Conservation (phyloP, 176 grass and related monocot species). For the Aegilops bicornis region DNA sequence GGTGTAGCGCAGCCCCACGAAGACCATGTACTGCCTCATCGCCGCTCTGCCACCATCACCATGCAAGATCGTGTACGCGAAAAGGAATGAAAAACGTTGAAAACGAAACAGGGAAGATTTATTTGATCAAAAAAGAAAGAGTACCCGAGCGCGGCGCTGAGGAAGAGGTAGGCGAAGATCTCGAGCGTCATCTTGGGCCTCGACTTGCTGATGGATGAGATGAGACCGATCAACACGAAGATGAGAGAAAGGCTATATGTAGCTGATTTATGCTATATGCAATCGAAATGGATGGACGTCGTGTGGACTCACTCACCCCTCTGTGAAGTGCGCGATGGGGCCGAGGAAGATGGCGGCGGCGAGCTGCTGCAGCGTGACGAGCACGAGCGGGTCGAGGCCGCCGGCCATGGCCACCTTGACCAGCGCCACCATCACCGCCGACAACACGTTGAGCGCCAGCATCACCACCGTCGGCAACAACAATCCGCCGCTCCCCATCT, state of each 20-base stretch:
- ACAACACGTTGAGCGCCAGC: conserved; percentile 46
- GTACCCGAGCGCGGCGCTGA: conserved; percentile 77
- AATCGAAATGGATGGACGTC: neutral
- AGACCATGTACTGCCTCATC: conserved; percentile 82
- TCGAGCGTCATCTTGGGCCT: conserved; percentile 79
- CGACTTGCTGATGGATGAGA: conserved; percentile 64
- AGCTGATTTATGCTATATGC: no score
- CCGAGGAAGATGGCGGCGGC: conserved; percentile 59
- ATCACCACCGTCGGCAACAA: conserved; percentile 45
- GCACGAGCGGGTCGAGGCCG: conserved; percentile 69
- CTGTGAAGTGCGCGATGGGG: conserved; percentile 63
- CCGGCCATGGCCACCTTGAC: conserved; percentile 67
- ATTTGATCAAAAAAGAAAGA: no score
- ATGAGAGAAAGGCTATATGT: neutral
- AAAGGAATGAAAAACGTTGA: no score
- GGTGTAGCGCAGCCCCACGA: conserved; percentile 56
- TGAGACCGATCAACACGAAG: neutral
- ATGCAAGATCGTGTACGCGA: neutral
- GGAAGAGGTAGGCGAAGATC: conserved; percentile 73
- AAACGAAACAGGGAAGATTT: no score
- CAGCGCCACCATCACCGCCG: conserved; percentile 61
- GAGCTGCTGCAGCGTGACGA: conserved; percentile 77
- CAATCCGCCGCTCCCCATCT: neutral
- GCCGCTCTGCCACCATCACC: conserved; percentile 63
- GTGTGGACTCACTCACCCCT: conserved; percentile 35